phyloP scores from a whole-genome alignment of 345 rosid genomes.

The Corchorus capsularis region DNA sequence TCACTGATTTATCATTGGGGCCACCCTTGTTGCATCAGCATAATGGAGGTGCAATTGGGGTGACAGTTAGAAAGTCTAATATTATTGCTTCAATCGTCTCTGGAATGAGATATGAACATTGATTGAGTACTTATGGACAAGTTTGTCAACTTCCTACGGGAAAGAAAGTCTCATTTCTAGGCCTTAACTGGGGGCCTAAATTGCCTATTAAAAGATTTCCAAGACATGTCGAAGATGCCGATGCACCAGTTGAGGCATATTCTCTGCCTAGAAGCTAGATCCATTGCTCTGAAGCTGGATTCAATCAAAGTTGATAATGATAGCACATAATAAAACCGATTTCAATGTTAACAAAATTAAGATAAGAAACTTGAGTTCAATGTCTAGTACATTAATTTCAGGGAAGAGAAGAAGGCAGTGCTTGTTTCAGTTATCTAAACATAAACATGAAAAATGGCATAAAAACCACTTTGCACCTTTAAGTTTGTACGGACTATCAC shows the following conservation, averaged over 20 bases:
- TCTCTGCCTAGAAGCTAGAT: slow-evolving; percentile 32
- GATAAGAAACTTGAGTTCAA: too few species aligned
- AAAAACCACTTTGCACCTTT: too few species aligned
- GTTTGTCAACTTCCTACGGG: slow-evolving; percentile 60
- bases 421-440: too few species aligned
- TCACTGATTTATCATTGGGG: slow-evolving; percentile 58
- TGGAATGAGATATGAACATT: slow-evolving; percentile 35
- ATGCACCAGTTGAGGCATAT: slow-evolving; percentile 30
- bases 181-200: slow-evolving; percentile 50
- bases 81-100: slow-evolving; percentile 62
- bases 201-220: slow-evolving; percentile 47
- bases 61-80: slow-evolving; percentile 62
- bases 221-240: slow-evolving; percentile 28
- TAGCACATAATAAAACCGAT: too few species aligned
- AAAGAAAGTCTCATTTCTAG: slow-evolving; percentile 58
- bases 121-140: slow-evolving; percentile 73
- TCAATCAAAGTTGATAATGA: too few species aligned
- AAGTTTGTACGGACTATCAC: too few species aligned
- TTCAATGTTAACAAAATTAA: too few species aligned
- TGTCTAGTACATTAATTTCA: too few species aligned
- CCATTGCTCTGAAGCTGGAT: slow-evolving; percentile 70
- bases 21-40: slow-evolving; percentile 69
- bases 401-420: too few species aligned
- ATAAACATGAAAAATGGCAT: too few species aligned
- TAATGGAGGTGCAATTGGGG: slow-evolving; percentile 62